Evolutionary conservation across 176 grass and related monocot genomes (phyloP), one percentile per base, ranked within the genome.

Genomic region (Bolboschoenus planiculmis): DNA sequence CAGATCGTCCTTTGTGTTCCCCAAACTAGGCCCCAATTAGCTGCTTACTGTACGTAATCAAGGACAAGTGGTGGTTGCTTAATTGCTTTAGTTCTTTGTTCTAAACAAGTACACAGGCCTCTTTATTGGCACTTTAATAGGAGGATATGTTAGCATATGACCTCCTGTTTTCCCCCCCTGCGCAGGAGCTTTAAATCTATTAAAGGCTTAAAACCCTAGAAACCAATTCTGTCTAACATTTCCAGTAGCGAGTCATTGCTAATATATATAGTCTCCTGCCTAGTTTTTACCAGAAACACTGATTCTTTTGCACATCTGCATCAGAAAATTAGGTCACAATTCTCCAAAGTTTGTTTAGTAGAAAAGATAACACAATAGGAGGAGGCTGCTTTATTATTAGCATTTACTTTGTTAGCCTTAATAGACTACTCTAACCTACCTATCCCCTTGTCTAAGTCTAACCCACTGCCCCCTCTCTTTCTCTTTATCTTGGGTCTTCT

Each of bases 131-230:
- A 40, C 64, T 68, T 68, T 40, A 18, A 40, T 68, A 15, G 68
- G 21, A 47, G n/a, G n/a, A n/a, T n/a, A n/a, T 47, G 40, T 72
- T 72, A 75, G 23, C 71, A 47, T 75, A 47, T 75, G 43, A 75
- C 40, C 40, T 27, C 10, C 15, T 48, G n/a, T 65, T 8, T 71
- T 35, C 24, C 57, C 24, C 15, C 14, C 34, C 6, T 72, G 3
- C 37, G 9, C 61, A 34, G 21, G 6, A 18, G 65, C 65, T 70
- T 44, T 7, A 72, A 43, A 13, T 43, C n/a, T 4, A 1, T 40
- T 40, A 23, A 10, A 70, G 35, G 33, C 2, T 46, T 8, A 14
- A 5, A 75, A 75, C 24, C 24, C 43, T 30, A 42, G 48, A 29
- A 75, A 30, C n/a, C n/a, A n/a, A n/a, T n/a, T 75, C 23, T 48